Conservation (phyloP, 169 alveolate species). For the Eimeria maxima region DNA sequence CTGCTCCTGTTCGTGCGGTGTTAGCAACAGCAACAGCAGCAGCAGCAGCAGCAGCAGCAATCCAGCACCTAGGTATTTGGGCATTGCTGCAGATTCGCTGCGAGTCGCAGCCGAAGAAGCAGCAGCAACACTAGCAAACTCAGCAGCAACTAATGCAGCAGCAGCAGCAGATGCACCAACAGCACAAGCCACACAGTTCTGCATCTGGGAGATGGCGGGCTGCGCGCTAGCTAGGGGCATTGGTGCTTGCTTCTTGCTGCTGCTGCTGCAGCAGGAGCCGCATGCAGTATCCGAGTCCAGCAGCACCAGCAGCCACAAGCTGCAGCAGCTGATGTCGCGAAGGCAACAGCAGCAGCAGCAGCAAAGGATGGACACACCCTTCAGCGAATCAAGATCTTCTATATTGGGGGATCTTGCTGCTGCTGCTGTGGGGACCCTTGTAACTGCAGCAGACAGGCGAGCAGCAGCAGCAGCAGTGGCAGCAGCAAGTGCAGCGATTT, state of each 20-base stretch:
- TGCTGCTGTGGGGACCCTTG: conserved; percentile 20
- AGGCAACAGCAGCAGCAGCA: conserved; percentile 46
- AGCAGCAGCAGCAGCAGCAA: conserved; percentile 42
- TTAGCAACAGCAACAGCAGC: conserved; percentile 14
- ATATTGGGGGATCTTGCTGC: conserved; percentile 42
- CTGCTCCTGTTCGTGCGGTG: conserved; percentile 3
- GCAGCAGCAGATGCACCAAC: background rate
- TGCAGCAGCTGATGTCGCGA: conserved; percentile 55
- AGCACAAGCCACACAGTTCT: background rate
- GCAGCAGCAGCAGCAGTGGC: conserved; percentile 59
- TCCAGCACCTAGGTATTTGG: background rate
- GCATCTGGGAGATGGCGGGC: conserved; percentile 29
- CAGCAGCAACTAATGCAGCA: conserved; percentile 16
- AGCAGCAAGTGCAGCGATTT: conserved; percentile 46
- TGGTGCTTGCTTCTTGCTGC: conserved; percentile 40
- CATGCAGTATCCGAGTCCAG: background rate
- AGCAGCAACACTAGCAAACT: background rate
- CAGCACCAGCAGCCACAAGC: conserved; percentile 46
- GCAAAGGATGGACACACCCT: conserved; percentile 38
- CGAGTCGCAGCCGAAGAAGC: conserved; percentile 56
- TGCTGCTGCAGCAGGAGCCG: conserved; percentile 61
- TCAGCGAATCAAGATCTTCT: conserved; percentile 2
- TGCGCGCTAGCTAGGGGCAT: conserved; percentile 39
- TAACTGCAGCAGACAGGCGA: conserved; percentile 14
- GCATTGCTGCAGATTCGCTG: conserved; percentile 39